A percentile compares a stretch with the other conserved stretches of the same genome.
phyloP scores from a whole-genome alignment of 2,329 filamentous ascomycete genomes.

The Colletotrichum karsti region DNA sequence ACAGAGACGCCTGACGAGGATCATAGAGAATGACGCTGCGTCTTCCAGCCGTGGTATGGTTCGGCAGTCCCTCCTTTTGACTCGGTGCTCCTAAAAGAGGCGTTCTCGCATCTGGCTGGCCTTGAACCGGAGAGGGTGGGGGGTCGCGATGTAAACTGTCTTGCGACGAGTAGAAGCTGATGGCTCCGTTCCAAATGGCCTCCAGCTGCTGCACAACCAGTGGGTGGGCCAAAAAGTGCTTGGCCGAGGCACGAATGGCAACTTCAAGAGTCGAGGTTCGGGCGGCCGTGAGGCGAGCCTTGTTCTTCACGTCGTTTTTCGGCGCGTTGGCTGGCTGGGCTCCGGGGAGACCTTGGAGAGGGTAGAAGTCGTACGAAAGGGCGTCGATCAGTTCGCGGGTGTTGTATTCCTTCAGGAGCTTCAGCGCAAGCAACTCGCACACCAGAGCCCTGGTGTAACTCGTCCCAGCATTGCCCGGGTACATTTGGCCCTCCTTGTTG shows the following conservation, averaged over 20 bases:
- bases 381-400: conserved; percentile 93
- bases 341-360: conserved; percentile 79
- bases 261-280: conserved; percentile 92
- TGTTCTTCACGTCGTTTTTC: conserved; percentile 47
- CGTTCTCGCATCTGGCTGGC: conserved; percentile 55
- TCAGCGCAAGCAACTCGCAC: conserved; percentile 90
- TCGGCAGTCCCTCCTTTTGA: conserved; percentile 39
- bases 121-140: conserved; percentile 37
- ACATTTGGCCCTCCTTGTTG: conserved; percentile 82
- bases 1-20: conserved; percentile 86
- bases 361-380: conserved; percentile 93
- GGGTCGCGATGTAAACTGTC: conserved; percentile 80
- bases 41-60: conserved; percentile 54
- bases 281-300: conserved; percentile 66
- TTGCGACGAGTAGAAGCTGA: conserved; percentile 91
- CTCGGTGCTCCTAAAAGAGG: conserved; percentile 56
- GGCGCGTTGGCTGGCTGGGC: conserved; percentile 47
- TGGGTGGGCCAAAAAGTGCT: conserved; percentile 91
- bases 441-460: conserved; percentile 87
- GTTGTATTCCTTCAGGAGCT: conserved; percentile 87
- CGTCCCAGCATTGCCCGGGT: conserved; percentile 84
- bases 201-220: conserved; percentile 95
- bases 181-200: conserved; percentile 95
- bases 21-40: conserved; percentile 90
- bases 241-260: conserved; percentile 90